Percentiles rank a stretch among this genome's conserved stretches.
These are phyloP conservation scores for Fagus crenata DNA, from an alignment of 306 rosid species.

Conservation along the genomic window DNA sequence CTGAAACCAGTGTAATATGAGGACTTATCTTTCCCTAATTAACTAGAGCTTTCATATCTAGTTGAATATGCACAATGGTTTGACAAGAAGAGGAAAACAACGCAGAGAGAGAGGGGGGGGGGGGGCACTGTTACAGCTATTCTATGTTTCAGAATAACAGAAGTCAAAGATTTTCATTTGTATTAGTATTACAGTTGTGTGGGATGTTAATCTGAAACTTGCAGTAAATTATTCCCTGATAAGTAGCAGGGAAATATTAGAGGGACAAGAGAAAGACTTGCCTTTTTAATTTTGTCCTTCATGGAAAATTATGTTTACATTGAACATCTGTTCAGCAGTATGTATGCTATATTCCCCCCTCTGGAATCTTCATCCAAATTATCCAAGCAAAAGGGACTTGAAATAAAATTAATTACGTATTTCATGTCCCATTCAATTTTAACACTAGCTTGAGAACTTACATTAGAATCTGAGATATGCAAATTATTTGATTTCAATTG, in stretches of 20 bases:
- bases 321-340: background rate
- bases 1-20: background rate
- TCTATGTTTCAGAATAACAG: no score
- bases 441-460: background rate
- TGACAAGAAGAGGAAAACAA: no score
- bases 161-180: no score
- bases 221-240: background rate
- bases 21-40: background rate
- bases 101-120: background rate
- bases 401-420: background rate
- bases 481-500: constrained; percentile 6
- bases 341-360: background rate
- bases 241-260: background rate
- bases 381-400: no score
- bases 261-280: background rate
- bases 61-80: no score
- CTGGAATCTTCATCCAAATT: background rate
- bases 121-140: background rate
- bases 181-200: no score
- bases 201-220: no score
- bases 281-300: background rate
- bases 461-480: background rate
- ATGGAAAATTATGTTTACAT: background rate
- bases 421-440: background rate
- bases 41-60: background rate